Evolutionary conservation across 495 filamentous ascomycete species (phyloP).

Genomic region (Clohesyomyces aquaticus): DNA sequence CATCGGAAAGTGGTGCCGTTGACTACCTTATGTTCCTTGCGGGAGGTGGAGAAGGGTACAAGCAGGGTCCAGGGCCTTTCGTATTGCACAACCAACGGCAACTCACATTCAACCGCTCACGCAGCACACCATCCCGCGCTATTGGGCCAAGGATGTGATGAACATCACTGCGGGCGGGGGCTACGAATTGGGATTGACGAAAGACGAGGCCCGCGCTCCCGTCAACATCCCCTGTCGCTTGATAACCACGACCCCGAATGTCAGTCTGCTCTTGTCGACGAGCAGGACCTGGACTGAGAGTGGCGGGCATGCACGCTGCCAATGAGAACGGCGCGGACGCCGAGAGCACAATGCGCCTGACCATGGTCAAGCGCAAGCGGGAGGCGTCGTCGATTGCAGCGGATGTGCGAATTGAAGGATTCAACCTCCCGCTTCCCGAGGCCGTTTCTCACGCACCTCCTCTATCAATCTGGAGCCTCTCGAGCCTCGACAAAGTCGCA

Average conservation of each 20-base stretch:
- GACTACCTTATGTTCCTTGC: constrained; percentile 38
- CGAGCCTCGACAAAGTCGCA: constrained; percentile 1
- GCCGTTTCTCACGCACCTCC: constrained; percentile 15
- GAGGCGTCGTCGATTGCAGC: constrained; percentile 35
- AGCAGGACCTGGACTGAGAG: not conserved
- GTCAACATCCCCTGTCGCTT: constrained; percentile 24
- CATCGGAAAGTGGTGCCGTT: constrained; percentile 19
- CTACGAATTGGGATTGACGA: constrained; percentile 7
- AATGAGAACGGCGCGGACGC: constrained; percentile 25
- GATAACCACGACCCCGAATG: constrained; percentile 15
- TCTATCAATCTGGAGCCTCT: not conserved
- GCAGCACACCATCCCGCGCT: constrained; percentile 30
- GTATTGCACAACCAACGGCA: constrained; percentile 26
- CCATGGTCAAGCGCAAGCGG: constrained; percentile 23
- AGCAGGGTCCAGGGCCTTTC: constrained; percentile 29
- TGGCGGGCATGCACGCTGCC: constrained; percentile 10
- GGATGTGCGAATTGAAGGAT: constrained; percentile 18
- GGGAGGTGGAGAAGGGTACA: constrained; percentile 20
- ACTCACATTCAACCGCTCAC: constrained; percentile 34
- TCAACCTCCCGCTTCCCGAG: constrained; percentile 23
- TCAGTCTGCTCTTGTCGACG: not conserved
- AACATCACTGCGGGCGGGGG: constrained; percentile 14
- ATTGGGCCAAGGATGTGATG: constrained; percentile 43
- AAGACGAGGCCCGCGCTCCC: constrained; percentile 4
- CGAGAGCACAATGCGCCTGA: constrained; percentile 19